phyloP scores from a whole-genome alignment of 176 grass and related monocot species.

The Oryza officinalis region DNA sequence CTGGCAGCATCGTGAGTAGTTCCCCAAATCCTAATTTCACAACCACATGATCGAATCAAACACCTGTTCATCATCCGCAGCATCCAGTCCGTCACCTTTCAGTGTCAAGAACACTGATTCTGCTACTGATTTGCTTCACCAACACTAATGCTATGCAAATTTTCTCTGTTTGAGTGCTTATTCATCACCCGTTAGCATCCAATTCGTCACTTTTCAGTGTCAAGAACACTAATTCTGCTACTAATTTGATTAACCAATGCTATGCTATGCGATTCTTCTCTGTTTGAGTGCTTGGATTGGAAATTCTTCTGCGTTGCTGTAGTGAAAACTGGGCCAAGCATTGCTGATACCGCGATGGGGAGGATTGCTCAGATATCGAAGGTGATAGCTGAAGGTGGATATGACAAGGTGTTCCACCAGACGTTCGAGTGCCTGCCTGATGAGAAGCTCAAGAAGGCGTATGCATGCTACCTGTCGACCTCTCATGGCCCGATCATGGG shows the following conservation, averaged over 20 bases:
- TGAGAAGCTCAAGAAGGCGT: constrained; percentile 54
- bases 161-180: not conserved
- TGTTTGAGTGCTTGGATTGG: not conserved
- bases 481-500: constrained; percentile 57
- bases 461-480: constrained; percentile 50
- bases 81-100: not conserved
- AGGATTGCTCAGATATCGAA: constrained; percentile 54
- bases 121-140: not conserved
- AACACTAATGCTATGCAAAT: not conserved
- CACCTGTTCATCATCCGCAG: not conserved
- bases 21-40: not conserved
- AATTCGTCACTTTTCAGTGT: not conserved
- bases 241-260: not conserved
- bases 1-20: constrained; percentile 66
- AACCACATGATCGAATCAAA: not conserved
- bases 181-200: not conserved
- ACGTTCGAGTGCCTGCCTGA: constrained; percentile 47
- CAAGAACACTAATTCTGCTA: not conserved
- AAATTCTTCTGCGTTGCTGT: not conserved
- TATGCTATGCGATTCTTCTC: not conserved
- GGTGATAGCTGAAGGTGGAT: constrained; percentile 60
- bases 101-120: not conserved
- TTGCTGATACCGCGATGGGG: constrained; percentile 48
- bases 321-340: constrained; percentile 60
- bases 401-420: constrained; percentile 59